Evolutionary conservation across 345 rosid genomes (phyloP), one percentile per base, ranked within the genome.

Genomic region (Euphorbia tirucalli): DNA sequence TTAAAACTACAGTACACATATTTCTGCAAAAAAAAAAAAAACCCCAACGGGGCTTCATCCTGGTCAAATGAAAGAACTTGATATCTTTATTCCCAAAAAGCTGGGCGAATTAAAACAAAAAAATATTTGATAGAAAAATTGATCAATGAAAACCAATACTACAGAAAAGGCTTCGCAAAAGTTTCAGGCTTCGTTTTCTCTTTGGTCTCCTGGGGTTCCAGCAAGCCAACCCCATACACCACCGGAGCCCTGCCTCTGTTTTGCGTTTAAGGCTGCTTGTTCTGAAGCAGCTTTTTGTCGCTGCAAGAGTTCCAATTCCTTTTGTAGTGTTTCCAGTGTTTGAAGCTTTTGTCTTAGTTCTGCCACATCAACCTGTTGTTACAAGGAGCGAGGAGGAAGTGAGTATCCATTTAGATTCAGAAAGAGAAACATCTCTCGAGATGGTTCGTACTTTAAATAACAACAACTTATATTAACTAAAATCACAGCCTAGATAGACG

Each of bases 211-310:
- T 46, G 98, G 91, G 68, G 86, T 56, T 74, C 99, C 98, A 0
- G 97, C 96, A 24, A 96, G 89, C 99, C 99, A 96, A 52, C 96
- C 91, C 99, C 99, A 96, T 68, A 96, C 90, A 3, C 99, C 93
- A 48, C 97, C 88, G 0, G 99, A 93, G 69, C 91, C 76, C 76
- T 93, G 96, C 81, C 84, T 81, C 72, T 82, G 84, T 79, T 83
- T 91, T 58, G 97, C 90, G 21, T 77, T 84, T 39, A 87, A 74
- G 62, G 89, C 93, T 4, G 95, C 99, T 83, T 96, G 87, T 82
- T 91, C 99, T 0, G 99, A 93, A 18, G 95, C 95, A 14, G 99
- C 99, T 82, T 89, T 91, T 76, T 96, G 99, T 43, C 98, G 90
- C 78, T 83, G 94, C 21, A 96, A 88, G 60, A 93, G 96, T 72